Base-by-base conservation (phyloP, 192 early-diverging fungal species). In the Entomortierella beljakovae region DNA sequence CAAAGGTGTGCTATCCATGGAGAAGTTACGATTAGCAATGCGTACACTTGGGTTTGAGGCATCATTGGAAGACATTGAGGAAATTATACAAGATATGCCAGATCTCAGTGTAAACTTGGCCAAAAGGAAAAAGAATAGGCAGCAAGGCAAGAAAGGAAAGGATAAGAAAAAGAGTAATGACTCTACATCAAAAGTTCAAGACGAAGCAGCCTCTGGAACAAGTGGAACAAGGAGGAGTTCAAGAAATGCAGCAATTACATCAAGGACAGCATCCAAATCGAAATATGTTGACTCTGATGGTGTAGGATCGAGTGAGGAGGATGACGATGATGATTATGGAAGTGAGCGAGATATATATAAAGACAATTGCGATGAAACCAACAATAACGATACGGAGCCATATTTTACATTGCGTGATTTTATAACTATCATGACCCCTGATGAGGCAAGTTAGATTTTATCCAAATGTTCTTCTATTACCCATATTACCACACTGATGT, bases 11-110 rank as follows among this genome's bases (percentile, higher is more conserved):
- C 49, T 79, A 1, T 55, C 75, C 1, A 29, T 48, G 48, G 59
- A 79, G 31, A 51, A 54, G 2, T 42, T 79, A 18, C 57, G 61
- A 15, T 49, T 57, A 6, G 75, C 75, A 28, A 79, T 79, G 75
- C 60, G 75, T 49, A 79, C 75, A 20, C 42, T 79, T 35, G 75
- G 75, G 9, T 79, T 79, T 23, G 75, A 69, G 31, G 75, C 75
- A 23, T 42, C 75, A 0, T 2, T 65, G 0, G 48, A 58, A 6
- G 67, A 79, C 29, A 54, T 79, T 20, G 20, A 61, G 8, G 67
- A 79, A 29, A 79, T 79, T 26, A 57, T 79, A 9, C 50, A 55
- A 13, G 57, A 43, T 6, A 79, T 63, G 22, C 61, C 75, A 2
- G 31, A 34, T 0, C 62, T 79, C 48, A 70, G 67, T 26, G 37